Evolutionary conservation across 805 yeast genomes (phyloP).

Genomic region (Groenewaldozyma salmanticensis): DNA sequence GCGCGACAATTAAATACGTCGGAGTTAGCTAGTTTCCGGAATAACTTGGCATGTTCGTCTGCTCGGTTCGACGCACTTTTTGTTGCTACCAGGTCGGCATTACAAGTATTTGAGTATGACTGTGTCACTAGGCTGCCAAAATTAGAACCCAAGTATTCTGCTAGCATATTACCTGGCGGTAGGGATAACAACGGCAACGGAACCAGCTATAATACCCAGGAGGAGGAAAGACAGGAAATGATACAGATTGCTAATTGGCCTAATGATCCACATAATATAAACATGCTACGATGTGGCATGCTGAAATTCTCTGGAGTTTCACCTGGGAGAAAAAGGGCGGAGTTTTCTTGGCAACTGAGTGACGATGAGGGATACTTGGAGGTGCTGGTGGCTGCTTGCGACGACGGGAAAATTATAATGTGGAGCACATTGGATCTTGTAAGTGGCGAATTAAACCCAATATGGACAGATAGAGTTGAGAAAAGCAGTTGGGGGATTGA

Average conservation of each 20-base stretch:
- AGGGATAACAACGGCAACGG: slow-evolving; percentile 30
- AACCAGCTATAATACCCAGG: no score
- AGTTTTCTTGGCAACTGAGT: no score
- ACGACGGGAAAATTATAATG: slow-evolving; percentile 42
- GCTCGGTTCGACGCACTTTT: background rate
- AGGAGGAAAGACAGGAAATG: no score
- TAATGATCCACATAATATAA: slow-evolving; percentile 46
- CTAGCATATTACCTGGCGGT: slow-evolving; percentile 34
- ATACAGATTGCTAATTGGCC: slow-evolving; percentile 42
- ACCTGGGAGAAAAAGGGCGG: background rate
- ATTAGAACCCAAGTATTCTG: slow-evolving; percentile 1
- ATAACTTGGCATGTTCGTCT: slow-evolving; percentile 7
- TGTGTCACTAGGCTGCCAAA: background rate
- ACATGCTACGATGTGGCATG: slow-evolving; percentile 34
- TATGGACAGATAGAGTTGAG: background rate
- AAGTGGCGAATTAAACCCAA: slow-evolving; percentile 6
- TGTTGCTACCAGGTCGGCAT: background rate
- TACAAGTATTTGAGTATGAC: background rate
- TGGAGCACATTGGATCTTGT: slow-evolving; percentile 26
- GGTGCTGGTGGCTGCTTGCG: slow-evolving; percentile 41
- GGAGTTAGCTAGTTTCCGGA: slow-evolving; percentile 5
- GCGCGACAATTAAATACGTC: background rate
- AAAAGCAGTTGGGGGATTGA: slow-evolving; percentile 58
- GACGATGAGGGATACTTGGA: slow-evolving; percentile 24
- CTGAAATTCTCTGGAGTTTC: slow-evolving; percentile 17